Base-by-base conservation (phyloP, 306 rosid genomes). In the Alnus rubra region DNA sequence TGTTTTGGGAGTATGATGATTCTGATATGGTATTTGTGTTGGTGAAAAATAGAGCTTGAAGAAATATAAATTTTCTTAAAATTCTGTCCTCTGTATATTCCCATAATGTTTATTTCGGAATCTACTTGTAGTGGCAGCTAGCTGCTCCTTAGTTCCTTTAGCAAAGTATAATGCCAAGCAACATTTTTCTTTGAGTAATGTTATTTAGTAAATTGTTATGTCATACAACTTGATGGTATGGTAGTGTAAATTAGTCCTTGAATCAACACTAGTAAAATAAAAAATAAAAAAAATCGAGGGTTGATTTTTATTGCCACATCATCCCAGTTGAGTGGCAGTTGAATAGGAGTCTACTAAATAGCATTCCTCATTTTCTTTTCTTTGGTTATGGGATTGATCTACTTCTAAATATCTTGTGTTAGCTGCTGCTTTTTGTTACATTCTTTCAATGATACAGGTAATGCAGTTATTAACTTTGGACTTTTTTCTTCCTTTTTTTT, bases 401-500 rank as follows among this genome's bases (percentile, higher is more conserved):
- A 12, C 69, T 63, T 63, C 16, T 63, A 33, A 14, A 14, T 4
- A 19, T 18, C 37, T 35, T 28, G 11, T 56, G 13, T 39, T 42
- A 35, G 42, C 76, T 51, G 62, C n/a, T 73, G 5, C 50, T 42
- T 74, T 37, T 44, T 28, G 28, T 81, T 68, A 18, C 30, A 9
- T 18, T 51, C 31, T 19, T 7, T 74, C 13, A 56, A 14, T 67
- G 23, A 52, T 80, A 76, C 67, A 37, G 67, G 63, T 53, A 60
- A 72, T 54, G 28, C 74, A 16, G 69, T 28, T 12, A 47, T 75
- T 87, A 35, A 88, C 70, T 10, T 76, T 28, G 0, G 14, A 9
- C 9, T 8, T 2, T 58, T 58, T 58, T 71, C 30, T 16, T 74
- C 8, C 23, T 58, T 23, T 71, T 45, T 16, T 74, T 56, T 42